A percentile compares a stretch with the other conserved stretches of the same genome.
Conservation (phyloP, 2,329 filamentous ascomycete genomes). For the Chaetomium olivaceum region DNA sequence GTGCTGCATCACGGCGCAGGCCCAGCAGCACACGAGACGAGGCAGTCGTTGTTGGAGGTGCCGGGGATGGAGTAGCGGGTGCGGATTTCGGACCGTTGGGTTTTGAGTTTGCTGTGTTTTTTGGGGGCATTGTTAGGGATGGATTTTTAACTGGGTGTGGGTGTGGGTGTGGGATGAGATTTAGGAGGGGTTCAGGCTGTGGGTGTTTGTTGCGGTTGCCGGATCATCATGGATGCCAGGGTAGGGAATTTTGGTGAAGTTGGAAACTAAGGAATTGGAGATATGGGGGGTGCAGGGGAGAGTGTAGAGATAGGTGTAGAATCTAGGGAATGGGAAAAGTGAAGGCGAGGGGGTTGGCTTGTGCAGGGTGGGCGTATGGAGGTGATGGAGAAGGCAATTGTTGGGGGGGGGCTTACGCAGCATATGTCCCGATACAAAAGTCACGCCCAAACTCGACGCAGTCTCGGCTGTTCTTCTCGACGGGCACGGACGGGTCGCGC, state of each 20-base stretch:
- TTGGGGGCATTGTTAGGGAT: neutral
- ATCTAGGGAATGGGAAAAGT: neutral
- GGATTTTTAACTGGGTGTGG: neutral
- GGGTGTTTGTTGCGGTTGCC: too few species aligned
- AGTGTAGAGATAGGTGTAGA: too few species aligned
- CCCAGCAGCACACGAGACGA: conserved; percentile 56
- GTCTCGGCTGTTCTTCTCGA: neutral
- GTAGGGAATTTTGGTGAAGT: too few species aligned
- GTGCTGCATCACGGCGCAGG: conserved; percentile 59
- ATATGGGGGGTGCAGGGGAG: too few species aligned
- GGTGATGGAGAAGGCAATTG: neutral
- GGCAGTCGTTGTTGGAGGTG: conserved; percentile 51
- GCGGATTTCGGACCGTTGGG: conserved; percentile 56
- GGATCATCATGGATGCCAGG: too few species aligned
- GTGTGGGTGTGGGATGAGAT: neutral
- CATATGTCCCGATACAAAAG: neutral
- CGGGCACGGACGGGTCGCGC: neutral
- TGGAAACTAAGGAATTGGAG: too few species aligned
- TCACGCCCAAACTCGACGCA: neutral
- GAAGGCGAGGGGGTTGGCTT: too few species aligned
- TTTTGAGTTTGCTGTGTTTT: conserved; percentile 45
- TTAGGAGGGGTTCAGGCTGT: too few species aligned
- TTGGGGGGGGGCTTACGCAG: neutral
- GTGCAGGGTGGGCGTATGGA: too few species aligned
- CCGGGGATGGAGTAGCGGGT: conserved; percentile 56